Conservation (phyloP, 2,329 filamentous ascomycete species). For the Aspergillus jensenii region DNA sequence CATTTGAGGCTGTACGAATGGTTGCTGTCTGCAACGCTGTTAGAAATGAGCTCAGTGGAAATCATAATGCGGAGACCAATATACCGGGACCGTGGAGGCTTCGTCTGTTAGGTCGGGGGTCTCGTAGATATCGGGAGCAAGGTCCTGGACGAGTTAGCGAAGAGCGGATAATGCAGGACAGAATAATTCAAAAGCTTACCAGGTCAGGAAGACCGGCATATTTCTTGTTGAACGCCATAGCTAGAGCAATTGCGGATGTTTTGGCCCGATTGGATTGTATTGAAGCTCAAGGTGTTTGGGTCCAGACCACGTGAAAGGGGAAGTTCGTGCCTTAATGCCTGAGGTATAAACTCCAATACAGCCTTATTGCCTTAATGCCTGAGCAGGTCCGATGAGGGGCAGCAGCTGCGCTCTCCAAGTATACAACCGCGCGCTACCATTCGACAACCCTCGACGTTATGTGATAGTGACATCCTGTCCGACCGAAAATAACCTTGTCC, state of each 20-base stretch:
- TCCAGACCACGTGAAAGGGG: slow-evolving; percentile 17
- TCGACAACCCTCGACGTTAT: not conserved
- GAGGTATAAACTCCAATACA: slow-evolving; percentile 1
- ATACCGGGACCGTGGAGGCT: slow-evolving; percentile 78
- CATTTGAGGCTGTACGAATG: slow-evolving; percentile 56
- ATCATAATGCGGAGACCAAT: slow-evolving; percentile 25
- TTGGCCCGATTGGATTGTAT: not conserved
- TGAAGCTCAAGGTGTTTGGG: not conserved
- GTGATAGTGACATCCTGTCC: not conserved
- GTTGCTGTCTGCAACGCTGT: slow-evolving; percentile 44
- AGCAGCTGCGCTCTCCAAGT: not conserved
- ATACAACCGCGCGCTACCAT: too few relatives aligned
- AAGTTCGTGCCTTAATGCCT: slow-evolving; percentile 5
- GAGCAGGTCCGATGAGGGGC: too few relatives aligned
- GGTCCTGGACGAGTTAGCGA: slow-evolving; percentile 60
- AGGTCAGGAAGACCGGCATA: slow-evolving; percentile 79
- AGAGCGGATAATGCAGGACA: not conserved
- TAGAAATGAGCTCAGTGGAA: slow-evolving; percentile 16
- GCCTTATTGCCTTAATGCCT: too few relatives aligned
- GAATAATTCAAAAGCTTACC: slow-evolving; percentile 45
- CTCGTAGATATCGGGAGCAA: slow-evolving; percentile 93
- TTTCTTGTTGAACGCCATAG: slow-evolving; percentile 75
- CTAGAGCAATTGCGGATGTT: slow-evolving; percentile 13
- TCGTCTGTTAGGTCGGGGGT: slow-evolving; percentile 91
- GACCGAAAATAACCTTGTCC: not conserved